Base-by-base conservation (phyloP, 2,329 filamentous ascomycete genomes). In the Colletotrichum navitas region DNA sequence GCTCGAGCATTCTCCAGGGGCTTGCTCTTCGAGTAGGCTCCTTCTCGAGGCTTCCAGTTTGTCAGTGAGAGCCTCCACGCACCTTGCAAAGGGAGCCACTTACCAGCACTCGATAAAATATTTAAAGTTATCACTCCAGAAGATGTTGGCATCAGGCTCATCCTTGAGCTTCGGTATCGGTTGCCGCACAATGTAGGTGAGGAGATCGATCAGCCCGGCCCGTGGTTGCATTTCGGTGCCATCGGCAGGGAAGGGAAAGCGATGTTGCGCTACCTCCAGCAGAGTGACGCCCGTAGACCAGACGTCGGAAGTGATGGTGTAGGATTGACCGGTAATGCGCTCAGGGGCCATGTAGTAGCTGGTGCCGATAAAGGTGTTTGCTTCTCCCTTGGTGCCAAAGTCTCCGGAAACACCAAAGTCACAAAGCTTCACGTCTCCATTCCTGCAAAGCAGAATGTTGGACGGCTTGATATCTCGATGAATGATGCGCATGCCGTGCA, bases 41-140 rank as follows among this genome's bases (percentile, higher is more conserved):
- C 83, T 99, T 99, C 82, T 99, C 96, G 69, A 99, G 88, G 84
- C 96, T 98, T 74, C 7, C 7, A 55, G 41, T 36, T 5, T 49
- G 8, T 71, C 66, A 75, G 68, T 26, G 18, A 10, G 51, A 47
- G 8, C 5, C 59, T 14, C 12, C 41, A 8, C 49, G 56, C 26
- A 47, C 16, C 2, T 16, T 58, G 32, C n/a, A 49, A 16, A 39
- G 21, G 18, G 45, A 11, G 29, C 18, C 66, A 91, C 94, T 80
- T 89, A 98, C 95, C 96, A 98, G 89, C 95, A 98, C 84, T 98
- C 95, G 77, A 99, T 98, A 78, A 99, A 99, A 81, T 98, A 98
- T 82, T 99, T 99, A 84, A 99, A 98, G 79, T 93, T 97, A 76
- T 97, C 93, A 76, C 93, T 97, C 96, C 96, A 99, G 79, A 92